Evolutionary conservation across 768 basidiomycete genomes (phyloP), one percentile per base, ranked within the genome.

Genomic region (Tylopilus vinaceipallidus): DNA sequence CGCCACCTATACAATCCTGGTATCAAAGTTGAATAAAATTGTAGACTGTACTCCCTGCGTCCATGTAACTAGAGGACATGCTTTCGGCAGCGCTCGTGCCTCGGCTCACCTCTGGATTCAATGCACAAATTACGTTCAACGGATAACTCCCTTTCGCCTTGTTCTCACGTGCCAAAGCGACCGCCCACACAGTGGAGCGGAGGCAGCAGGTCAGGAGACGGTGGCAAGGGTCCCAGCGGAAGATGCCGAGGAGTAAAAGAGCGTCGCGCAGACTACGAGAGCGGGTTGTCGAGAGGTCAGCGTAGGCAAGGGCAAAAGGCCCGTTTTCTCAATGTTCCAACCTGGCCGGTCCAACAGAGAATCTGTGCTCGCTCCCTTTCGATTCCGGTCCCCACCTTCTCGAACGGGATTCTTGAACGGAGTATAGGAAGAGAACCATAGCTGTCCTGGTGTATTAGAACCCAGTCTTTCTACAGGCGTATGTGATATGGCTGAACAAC

Each of bases 361-460:
- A 54, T 19, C 40, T 55, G 17, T 39, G 22, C 14, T 47, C 51
- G 13, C 40, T 62, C 26, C 50, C 58, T 7, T 3, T 16, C 57
- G 62, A 17, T 52, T 73, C 30, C 45, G 70, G 46, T 35, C 73
- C 24, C 53, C 61, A 14, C 42, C 71, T 82, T 47, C 67, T 86
- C 13, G 52, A 52, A 4, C 74, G 73, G 50, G 61, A 72, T 6
- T 38, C 55, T 0, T 82, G 81, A 76, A 72, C 74, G 0, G 50
- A 56, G 2, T 70, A 76, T 4, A 80, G 75, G 0, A 67, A 73
- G 16, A 70, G 62, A 30, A 75, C 77, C 19, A 62, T 83, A 13
- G 57, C 67, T 6, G 67, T 67, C 8, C 58, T 82, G 5, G 49
- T 82, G 13, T 84, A 83, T 58, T 66, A 61, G 42, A 63, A 68